Conservation (phyloP, 2,329 filamentous ascomycete species). For the Colletotrichum simmondsii region DNA sequence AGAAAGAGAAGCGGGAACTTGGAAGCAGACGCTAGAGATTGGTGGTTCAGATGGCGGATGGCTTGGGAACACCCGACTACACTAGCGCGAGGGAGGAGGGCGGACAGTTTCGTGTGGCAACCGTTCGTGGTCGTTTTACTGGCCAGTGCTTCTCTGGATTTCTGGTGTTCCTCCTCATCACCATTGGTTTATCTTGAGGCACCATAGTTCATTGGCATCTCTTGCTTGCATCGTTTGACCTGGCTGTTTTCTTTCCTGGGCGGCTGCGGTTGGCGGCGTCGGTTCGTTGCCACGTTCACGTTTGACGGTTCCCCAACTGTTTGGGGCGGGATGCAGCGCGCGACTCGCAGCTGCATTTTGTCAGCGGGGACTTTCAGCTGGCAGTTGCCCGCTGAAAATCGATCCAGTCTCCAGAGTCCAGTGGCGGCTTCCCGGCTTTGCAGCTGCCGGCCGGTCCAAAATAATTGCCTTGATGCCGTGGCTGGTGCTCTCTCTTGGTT, state of each 20-base stretch:
- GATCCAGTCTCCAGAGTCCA: not conserved
- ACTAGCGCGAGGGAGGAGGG: conserved; percentile 5
- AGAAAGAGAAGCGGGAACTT: not conserved
- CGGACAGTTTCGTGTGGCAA: conserved; percentile 28
- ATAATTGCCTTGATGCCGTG: not conserved
- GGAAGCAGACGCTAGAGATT: not conserved
- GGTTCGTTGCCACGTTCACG: not conserved
- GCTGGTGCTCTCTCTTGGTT: not conserved
- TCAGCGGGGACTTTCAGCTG: not conserved
- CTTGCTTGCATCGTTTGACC: conserved; percentile 14
- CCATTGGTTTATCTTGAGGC: not conserved
- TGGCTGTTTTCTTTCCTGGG: not conserved
- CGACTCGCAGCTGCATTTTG: not conserved
- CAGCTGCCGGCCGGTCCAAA: not conserved
- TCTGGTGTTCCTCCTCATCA: not conserved
- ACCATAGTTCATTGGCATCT: not conserved
- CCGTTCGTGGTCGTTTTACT: conserved; percentile 20
- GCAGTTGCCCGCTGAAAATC: not conserved
- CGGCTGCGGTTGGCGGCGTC: not conserved
- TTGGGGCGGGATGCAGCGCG: conserved; percentile 6
- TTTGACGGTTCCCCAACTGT: not conserved
- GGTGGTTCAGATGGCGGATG: not conserved
- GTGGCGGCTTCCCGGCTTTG: not conserved
- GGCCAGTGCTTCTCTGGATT: conserved; percentile 13
- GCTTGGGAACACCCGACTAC: not conserved